phyloP scores from a whole-genome alignment of 164 flowering plant genomes.

The Dillenia suffruticosa region DNA sequence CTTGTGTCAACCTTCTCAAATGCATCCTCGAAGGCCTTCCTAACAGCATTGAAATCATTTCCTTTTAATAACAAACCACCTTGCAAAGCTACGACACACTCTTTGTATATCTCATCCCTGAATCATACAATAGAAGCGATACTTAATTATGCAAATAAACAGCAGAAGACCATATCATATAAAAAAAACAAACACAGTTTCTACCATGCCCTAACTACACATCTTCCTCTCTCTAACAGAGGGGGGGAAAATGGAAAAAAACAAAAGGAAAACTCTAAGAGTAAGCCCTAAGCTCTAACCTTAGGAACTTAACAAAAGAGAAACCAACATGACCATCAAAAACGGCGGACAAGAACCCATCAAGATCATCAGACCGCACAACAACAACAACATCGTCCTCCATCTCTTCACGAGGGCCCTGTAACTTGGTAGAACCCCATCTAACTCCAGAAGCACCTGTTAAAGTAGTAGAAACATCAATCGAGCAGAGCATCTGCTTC shows the following conservation, averaged over 20 bases:
- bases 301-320: constrained; percentile 77
- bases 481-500: constrained; percentile 42
- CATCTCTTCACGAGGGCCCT: constrained; percentile 89
- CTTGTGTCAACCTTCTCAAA: constrained; percentile 65
- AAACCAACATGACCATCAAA: constrained; percentile 95
- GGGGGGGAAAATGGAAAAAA: background rate
- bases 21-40: constrained; percentile 59
- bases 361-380: constrained; percentile 50
- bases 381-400: constrained; percentile 73
- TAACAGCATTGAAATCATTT: constrained; percentile 39
- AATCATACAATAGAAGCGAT: too few relatives aligned
- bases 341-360: constrained; percentile 72
- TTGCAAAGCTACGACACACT: constrained; percentile 62
- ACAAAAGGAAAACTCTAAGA: background rate
- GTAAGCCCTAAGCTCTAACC: constrained; percentile 21
- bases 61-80: constrained; percentile 54
- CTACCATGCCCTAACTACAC: background rate
- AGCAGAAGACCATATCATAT: too few relatives aligned
- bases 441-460: constrained; percentile 48
- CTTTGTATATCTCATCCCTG: constrained; percentile 46
- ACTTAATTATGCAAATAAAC: too few relatives aligned
- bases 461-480: constrained; percentile 57
- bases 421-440: constrained; percentile 66
- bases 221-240: background rate
- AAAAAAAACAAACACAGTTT: too few relatives aligned